Evolutionary conservation across 495 filamentous ascomycete species (phyloP).

Genomic region (Penicillium cinerascens): DNA sequence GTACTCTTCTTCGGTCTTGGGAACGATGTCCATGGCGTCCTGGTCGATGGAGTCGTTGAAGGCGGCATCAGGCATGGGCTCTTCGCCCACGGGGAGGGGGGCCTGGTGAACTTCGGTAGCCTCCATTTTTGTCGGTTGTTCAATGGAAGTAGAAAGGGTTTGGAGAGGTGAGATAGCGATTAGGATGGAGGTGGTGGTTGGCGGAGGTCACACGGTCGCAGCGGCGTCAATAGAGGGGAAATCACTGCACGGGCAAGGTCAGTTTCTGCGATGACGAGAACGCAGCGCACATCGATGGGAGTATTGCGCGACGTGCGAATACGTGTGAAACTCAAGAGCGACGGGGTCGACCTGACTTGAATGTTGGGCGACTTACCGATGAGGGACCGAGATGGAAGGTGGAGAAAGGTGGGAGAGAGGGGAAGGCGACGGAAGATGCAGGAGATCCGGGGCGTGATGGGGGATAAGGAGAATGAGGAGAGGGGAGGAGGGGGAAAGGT

Average conservation of each 20-base stretch:
- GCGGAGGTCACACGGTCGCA: slow-evolving; percentile 22
- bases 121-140: slow-evolving; percentile 39
- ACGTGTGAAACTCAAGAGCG: background rate
- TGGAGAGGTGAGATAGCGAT: slow-evolving; percentile 4
- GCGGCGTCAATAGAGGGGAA: slow-evolving; percentile 14
- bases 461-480: slow-evolving; percentile 19
- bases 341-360: background rate
- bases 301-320: background rate
- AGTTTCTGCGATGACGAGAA: slow-evolving; percentile 1
- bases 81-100: slow-evolving; percentile 31
- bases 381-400: slow-evolving; percentile 23
- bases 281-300: slow-evolving; percentile 1
- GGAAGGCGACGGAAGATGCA: slow-evolving; percentile 19
- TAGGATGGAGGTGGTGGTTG: slow-evolving; percentile 10
- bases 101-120: slow-evolving; percentile 47
- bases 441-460: slow-evolving; percentile 17
- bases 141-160: slow-evolving; percentile 1
- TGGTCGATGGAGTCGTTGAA: slow-evolving; percentile 50
- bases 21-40: slow-evolving; percentile 65
- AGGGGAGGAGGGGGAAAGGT: slow-evolving; percentile 13
- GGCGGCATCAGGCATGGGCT: slow-evolving; percentile 47
- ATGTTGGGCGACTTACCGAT: slow-evolving; percentile 20
- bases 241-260: slow-evolving; percentile 7
- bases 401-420: slow-evolving; percentile 29
- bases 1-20: slow-evolving; percentile 94